Evolutionary conservation across 306 rosid species (phyloP), one percentile per base, ranked within the genome.

Genomic region (Sicyos baderoa): DNA sequence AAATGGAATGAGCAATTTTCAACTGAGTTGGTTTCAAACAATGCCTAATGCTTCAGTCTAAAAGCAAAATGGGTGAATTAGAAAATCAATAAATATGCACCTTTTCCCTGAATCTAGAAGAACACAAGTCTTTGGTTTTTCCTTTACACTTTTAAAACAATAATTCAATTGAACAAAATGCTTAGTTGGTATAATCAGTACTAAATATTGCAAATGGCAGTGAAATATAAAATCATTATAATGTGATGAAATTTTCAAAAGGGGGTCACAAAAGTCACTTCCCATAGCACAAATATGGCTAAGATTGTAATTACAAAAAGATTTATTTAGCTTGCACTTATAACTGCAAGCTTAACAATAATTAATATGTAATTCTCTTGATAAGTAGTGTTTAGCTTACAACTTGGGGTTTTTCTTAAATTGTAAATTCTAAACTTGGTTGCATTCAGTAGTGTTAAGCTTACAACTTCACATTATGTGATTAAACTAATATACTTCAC

Each of bases 31-130:
- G 25, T 61, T 61, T 35, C 67, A 61, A 4, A 60, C 56, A 18
- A 8, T 53, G 11, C 25, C 58, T 53, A 53, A 19, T 61, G 49
- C 68, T 61, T 17, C 49, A 45, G 50, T 61, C 68, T 61, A 61
- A 37, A 61, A 61, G 68, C 50, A 61, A 17, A 61, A 52, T 52
- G 22, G 56, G 19, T 51, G 55, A 16, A 12, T 17, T 5, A 51
- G 21, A 51, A 51, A 15, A 37, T 59, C 65, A 29, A 29, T 16
- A 6, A 29, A 14, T 4, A 27, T 58, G 42, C 44, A 37, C 44
- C 44, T 37, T 37, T 37, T 18, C 64, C 23, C 4, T 7, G 13
- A 59, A 37, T 59, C 65, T 59, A 15, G 65, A 59, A 60, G 7
- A 60, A 60, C 23, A 61, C 0, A 60, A 32, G 15, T 35, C 15